Percentiles rank a stretch among this genome's conserved stretches.
Conservation (phyloP, 1,284 basidiomycete genomes). For the Melampsora larici-populina region DNA sequence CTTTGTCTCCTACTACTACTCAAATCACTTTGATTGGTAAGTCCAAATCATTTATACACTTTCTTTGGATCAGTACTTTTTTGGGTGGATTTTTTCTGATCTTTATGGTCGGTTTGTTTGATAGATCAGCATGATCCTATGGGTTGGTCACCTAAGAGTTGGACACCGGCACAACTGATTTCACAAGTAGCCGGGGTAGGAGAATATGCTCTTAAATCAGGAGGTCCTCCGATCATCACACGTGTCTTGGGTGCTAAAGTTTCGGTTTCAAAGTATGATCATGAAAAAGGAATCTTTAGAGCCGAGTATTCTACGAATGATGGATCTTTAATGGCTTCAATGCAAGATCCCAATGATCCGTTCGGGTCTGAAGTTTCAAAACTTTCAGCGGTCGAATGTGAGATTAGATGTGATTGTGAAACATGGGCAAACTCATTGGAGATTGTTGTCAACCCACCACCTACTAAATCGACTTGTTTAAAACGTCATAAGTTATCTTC, state of each 20-base stretch:
- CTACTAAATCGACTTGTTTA: conserved; percentile 75
- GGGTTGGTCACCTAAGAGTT: conserved; percentile 93
- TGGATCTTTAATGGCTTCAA: conserved; percentile 39
- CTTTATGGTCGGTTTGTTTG: background rate
- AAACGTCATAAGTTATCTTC: conserved; percentile 82
- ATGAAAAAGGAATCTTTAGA: conserved; percentile 75
- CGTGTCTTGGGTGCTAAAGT: conserved; percentile 74
- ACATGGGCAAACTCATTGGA: conserved; percentile 84
- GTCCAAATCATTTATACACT: too few relatives aligned
- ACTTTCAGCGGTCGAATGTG: conserved; percentile 72
- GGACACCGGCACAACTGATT: conserved; percentile 81
- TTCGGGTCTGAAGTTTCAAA: conserved; percentile 16
- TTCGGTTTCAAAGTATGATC: conserved; percentile 74
- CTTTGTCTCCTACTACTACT: conserved; percentile 89
- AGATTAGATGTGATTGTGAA: conserved; percentile 88
- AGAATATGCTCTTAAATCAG: conserved; percentile 89
- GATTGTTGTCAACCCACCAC: conserved; percentile 90
- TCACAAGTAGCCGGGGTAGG: conserved; percentile 75
- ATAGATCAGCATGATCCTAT: conserved; percentile 91
- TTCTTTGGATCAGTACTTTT: too few relatives aligned
- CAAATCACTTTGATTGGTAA: conserved; percentile 73
- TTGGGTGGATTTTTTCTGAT: background rate
- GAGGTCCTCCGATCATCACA: conserved; percentile 84
- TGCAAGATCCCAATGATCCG: conserved; percentile 46
- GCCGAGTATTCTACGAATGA: conserved; percentile 67